Base-by-base conservation (phyloP, 2,329 filamentous ascomycete genomes). In the Dothideomycetidae sp. region DNA sequence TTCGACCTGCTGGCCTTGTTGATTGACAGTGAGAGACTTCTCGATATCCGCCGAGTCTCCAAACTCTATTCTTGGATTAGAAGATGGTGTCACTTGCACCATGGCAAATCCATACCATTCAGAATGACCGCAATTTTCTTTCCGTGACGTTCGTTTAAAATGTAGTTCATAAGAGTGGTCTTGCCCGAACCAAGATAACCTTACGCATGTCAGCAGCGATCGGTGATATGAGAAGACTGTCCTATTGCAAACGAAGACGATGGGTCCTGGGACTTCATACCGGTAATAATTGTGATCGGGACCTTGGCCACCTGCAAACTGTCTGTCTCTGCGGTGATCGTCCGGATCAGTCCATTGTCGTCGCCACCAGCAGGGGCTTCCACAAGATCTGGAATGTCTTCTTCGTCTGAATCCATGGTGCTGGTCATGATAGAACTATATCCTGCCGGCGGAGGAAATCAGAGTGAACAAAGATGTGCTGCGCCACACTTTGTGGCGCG, bases 121-220 rank as follows among this genome's bases (percentile, higher is more conserved):
- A 98, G 73, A 40, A 98, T 96, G 10, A 98, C 90, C 9, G 90
- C 90, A 56, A 98, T 90, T 53, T 85, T 93, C 68, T 96, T 96
- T 57, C 88, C 88, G 68, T 98, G 90, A 43, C 88, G 78, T 41
- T 86, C 85, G 17, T 81, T 93, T 36, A 98, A 66, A 44, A 98
- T 96, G 57, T 96, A 93, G 57, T 98, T 96, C 41, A 98, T 66
- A 18, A 96, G 61, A 0, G 88, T 96, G 0, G 88, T 96, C 60
- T 98, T 98, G 12, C 90, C 90, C 5, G 90, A 84, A 12, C 90
- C 90, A 3, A 98, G 71, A 53, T 98, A 98, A 3, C 90, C 84
- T 90, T 44, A 33, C n/a, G 7, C 11, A 29, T 29, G 28, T 34
- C 44, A 16, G 43, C 10, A 26, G 7, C 21, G n/a, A 10, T 39